These are phyloP conservation scores for Neurospora sp. DNA, from an alignment of 495 filamentous ascomycete species.

Conservation along the genomic window DNA sequence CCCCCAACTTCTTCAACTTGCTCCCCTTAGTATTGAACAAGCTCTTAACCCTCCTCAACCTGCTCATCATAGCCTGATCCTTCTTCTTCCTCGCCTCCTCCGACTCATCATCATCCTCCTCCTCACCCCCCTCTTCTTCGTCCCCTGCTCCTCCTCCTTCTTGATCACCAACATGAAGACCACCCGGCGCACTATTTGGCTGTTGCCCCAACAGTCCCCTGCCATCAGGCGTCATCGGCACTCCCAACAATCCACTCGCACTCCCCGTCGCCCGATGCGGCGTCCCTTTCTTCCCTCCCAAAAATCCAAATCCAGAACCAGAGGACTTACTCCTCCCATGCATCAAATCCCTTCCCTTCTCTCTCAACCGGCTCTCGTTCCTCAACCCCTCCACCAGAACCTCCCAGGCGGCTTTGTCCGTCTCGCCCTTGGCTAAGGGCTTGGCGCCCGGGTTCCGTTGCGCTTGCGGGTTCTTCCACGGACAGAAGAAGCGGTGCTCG, in stretches of 20 bases:
- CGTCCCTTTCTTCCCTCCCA: background rate
- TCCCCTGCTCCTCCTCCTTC: background rate
- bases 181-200: background rate
- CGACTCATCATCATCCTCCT: constrained; percentile 25
- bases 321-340: constrained; percentile 18
- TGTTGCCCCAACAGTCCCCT: background rate
- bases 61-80: constrained; percentile 45
- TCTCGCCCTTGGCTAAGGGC: constrained; percentile 3
- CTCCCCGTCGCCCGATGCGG: constrained; percentile 2
- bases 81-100: constrained; percentile 36
- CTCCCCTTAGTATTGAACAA: constrained; percentile 45
- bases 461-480: constrained; percentile 55
- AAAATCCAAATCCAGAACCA: background rate
- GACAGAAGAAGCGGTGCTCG: constrained; percentile 74
- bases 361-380: constrained; percentile 34
- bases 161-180: background rate
- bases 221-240: constrained; percentile 7
- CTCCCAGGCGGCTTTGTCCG: constrained; percentile 34
- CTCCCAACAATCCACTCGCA: background rate
- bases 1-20: constrained; percentile 26
- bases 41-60: constrained; percentile 45
- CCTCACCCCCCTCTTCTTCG: constrained; percentile 1
- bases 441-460: constrained; percentile 41
- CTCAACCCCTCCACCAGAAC: constrained; percentile 32
- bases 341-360: background rate